phyloP scores from a whole-genome alignment of 2,329 filamentous ascomycete species.

The Blastomyces gilchristii region DNA sequence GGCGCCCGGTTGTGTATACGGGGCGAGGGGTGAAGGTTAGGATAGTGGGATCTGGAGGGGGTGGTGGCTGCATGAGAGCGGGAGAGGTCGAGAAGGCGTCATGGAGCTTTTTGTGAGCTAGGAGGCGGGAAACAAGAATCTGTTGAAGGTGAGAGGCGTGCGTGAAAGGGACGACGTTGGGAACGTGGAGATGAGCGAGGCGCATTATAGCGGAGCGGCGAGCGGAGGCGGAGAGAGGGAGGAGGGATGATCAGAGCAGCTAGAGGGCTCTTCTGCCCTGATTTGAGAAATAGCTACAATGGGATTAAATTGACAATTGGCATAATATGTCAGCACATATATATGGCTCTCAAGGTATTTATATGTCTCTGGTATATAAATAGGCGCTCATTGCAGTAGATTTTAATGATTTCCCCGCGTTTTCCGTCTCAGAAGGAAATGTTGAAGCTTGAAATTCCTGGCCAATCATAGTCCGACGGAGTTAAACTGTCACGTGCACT shows the following conservation, averaged over 20 bases:
- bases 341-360: neutral
- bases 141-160: constrained; percentile 49
- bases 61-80: constrained; percentile 19
- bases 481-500: neutral
- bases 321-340: neutral
- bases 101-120: constrained; percentile 49
- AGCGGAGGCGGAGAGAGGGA: neutral
- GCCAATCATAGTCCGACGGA: neutral
- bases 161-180: constrained; percentile 44
- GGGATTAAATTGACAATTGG: neutral
- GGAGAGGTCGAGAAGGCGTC: constrained; percentile 16
- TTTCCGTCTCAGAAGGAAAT: neutral
- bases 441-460: neutral
- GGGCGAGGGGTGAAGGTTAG: constrained; percentile 74
- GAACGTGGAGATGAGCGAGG: constrained; percentile 53
- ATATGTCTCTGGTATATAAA: neutral
- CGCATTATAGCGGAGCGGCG: constrained; percentile 30
- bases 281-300: neutral
- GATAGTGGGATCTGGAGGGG: constrained; percentile 56
- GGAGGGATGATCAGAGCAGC: neutral
- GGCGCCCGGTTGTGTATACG: constrained; percentile 81
- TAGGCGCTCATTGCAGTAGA: neutral
- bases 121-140: constrained; percentile 45
- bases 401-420: neutral
- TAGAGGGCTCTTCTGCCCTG: neutral